Conservation (phyloP, 2,329 filamentous ascomycete genomes). For the Aureobasidium namibiae region DNA sequence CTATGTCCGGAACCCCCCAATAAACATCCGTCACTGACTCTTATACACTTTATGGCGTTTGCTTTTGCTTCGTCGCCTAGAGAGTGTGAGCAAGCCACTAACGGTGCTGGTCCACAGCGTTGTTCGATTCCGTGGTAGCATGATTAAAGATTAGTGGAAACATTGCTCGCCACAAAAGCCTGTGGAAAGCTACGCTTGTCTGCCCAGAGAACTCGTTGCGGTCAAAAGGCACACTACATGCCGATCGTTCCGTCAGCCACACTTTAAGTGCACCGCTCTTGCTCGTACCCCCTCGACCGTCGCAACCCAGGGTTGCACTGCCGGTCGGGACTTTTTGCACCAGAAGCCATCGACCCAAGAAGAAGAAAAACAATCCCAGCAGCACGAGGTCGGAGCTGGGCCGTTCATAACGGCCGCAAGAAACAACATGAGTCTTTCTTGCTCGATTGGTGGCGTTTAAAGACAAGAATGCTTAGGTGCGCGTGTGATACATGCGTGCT, state of each 20-base stretch:
- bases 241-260: slow-evolving; percentile 11
- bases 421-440: background rate
- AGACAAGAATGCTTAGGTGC: background rate
- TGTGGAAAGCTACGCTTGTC: background rate
- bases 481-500: slow-evolving; percentile 7
- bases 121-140: background rate
- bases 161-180: background rate
- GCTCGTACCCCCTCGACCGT: background rate
- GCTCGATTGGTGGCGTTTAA: background rate
- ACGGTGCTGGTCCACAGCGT: background rate
- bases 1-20: background rate
- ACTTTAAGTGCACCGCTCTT: slow-evolving; percentile 10
- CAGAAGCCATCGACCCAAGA: background rate
- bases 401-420: background rate
- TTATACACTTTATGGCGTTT: slow-evolving; percentile 9
- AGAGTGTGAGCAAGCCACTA: slow-evolving; percentile 5
- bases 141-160: slow-evolving; percentile 11
- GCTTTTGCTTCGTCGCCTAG: slow-evolving; percentile 1
- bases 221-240: slow-evolving; percentile 10
- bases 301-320: slow-evolving; percentile 1
- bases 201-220: slow-evolving; percentile 9
- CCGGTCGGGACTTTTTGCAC: slow-evolving; percentile 12
- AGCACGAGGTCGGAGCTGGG: background rate
- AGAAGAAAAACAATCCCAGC: background rate
- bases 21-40: slow-evolving; percentile 9